A percentile compares a stretch with the other conserved stretches of the same genome.
Conservation (phyloP, 176 grass and related monocot species). For the Chloris gayana region DNA sequence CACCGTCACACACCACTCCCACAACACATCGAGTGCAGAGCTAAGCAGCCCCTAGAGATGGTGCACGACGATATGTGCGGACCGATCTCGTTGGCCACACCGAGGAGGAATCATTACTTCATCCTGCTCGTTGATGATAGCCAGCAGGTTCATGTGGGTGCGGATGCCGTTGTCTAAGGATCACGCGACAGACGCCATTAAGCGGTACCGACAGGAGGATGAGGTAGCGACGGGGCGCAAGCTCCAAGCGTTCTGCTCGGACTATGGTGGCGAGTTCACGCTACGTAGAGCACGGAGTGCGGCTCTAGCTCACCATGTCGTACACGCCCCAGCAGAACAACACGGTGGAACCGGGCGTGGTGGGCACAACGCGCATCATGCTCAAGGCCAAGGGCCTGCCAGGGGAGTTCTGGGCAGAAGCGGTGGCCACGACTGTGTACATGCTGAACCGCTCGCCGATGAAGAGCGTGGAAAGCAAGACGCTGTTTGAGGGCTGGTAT, state of each 20-base stretch:
- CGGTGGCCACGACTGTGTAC: not conserved
- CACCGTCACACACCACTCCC: not conserved
- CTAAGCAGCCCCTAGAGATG: not conserved
- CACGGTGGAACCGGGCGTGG: not conserved
- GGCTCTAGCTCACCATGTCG: not conserved
- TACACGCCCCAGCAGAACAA: not conserved
- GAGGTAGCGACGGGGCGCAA: not conserved
- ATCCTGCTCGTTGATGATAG: not conserved
- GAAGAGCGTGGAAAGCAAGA: not conserved
- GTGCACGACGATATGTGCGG: not conserved
- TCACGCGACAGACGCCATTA: not conserved
- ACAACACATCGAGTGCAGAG: not conserved
- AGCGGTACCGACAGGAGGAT: not conserved
- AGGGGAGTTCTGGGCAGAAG: not conserved
- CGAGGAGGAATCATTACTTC: not conserved
- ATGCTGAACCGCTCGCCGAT: not conserved
- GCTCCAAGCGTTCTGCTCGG: not conserved
- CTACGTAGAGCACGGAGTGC: not conserved
- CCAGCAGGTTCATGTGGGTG: not conserved
- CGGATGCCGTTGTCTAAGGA: not conserved
- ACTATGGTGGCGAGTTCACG: not conserved
- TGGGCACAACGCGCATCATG: not conserved
- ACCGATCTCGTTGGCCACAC: not conserved
- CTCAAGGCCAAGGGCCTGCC: not conserved
- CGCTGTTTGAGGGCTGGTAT: not conserved